Evolutionary conservation across 768 basidiomycete genomes (phyloP), one percentile per base, ranked within the genome.

Genomic region (Agrocybe chaxingu): DNA sequence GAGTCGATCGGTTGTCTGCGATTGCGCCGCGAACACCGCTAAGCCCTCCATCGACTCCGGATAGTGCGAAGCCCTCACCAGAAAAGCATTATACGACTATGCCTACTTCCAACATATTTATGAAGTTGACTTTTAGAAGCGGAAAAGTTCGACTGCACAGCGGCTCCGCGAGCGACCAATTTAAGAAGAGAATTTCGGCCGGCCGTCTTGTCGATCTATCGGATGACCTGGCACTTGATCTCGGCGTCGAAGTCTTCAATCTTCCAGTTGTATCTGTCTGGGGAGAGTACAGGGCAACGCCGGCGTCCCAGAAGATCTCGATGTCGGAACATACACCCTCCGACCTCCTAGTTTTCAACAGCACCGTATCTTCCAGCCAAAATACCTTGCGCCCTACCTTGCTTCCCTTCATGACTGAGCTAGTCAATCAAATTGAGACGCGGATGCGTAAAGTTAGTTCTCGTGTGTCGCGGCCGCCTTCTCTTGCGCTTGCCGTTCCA

Each of bases 331-430:
- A 53, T 5, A 78, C 79, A 52, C 77, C 84, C 0, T 84, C 87
- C 1, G 74, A 24, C 24, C 24, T 78, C 2, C 71, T 96, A 29
- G 73, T 90, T 53, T 87, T 97, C 74, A 93, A 92, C 64, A 80
- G 81, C 59, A 88, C 89, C n/a, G 79, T 98, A 16, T 90, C 94
- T 61, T 85, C 89, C 0, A 97, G 93, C 62, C 79, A 84, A 52
- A 98, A 98, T 62, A 84, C 80, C 2, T 72, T 98, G 19, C 71
- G 84, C 40, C 95, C 96, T 0, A 84, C 81, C 4, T 70, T 98
- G 8, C 72, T 98, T 7, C 90, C 89, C 3, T 98, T 98, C 70
- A 66, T 97, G 34, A 82, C 87, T 0, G 87, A 91, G 50, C 69
- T 95, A 24, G 77, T 87, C 45, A 73, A 77, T 19, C 80, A 79